Percentiles rank a stretch among this genome's conserved stretches.
These are phyloP conservation scores for Yarrowia sp. DNA, from an alignment of 805 yeast genomes.

Conservation along the genomic window DNA sequence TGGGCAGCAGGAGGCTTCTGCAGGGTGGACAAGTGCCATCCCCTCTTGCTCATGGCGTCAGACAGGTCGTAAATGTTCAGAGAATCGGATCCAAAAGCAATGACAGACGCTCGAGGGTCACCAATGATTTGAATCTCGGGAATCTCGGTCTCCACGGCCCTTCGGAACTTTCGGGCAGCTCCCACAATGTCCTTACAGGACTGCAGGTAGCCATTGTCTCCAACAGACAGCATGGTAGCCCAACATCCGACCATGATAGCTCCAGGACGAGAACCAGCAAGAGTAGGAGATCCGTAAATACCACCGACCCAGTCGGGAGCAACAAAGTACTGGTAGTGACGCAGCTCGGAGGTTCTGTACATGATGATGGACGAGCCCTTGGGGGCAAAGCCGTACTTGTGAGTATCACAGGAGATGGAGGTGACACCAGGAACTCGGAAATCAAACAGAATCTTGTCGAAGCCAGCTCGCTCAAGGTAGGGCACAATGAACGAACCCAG, in stretches of 20 bases:
- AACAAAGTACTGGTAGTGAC: conserved; percentile 82
- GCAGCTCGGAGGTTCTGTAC: conserved; percentile 68
- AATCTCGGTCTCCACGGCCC: conserved; percentile 44
- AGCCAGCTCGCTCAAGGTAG: conserved; percentile 66
- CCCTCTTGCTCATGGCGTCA: conserved; percentile 63
- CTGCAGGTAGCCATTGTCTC: conserved; percentile 75
- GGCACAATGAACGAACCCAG: conserved; percentile 89
- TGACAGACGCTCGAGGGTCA: conserved; percentile 79
- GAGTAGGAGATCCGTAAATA: conserved; percentile 90
- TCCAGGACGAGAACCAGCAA: conserved; percentile 97
- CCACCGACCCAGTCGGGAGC: conserved; percentile 92
- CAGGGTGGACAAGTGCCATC: conserved; percentile 87
- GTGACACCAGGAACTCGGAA: conserved; percentile 88
- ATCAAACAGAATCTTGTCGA: conserved; percentile 62
- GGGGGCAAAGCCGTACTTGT: conserved; percentile 97
- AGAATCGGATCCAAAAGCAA: conserved; percentile 65
- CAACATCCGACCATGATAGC: conserved; percentile 97
- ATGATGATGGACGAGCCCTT: conserved; percentile 91
- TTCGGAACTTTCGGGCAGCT: conserved; percentile 59
- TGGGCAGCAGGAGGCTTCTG: conserved; percentile 92
- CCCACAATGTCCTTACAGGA: conserved; percentile 65
- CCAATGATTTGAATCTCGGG: conserved; percentile 72
- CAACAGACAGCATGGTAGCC: conserved; percentile 84
- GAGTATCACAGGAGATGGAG: conserved; percentile 98
- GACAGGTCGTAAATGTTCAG: conserved; percentile 73